phyloP scores from a whole-genome alignment of 2,329 filamentous ascomycete genomes.

The Xylariaceae sp. region DNA sequence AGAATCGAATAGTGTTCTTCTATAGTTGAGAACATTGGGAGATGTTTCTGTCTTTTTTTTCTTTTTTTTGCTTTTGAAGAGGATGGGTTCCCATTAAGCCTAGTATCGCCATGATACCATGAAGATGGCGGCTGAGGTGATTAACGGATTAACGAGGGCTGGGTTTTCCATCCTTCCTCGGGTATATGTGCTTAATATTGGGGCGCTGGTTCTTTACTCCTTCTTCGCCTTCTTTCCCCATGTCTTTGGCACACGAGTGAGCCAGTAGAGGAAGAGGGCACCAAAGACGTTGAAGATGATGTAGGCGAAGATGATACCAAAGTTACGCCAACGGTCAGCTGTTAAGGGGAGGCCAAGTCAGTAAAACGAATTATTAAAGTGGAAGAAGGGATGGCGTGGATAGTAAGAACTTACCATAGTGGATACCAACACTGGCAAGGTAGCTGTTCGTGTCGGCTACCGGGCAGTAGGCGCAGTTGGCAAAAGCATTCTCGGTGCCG shows the following conservation, averaged over 20 bases:
- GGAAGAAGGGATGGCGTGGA: background rate
- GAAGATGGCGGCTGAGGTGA: background rate
- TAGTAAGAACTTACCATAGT: constrained; percentile 35
- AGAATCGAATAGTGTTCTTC: background rate
- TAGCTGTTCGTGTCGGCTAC: constrained; percentile 36
- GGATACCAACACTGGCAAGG: constrained; percentile 36
- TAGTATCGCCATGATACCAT: too few species aligned
- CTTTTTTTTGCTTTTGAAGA: constrained; percentile 5
- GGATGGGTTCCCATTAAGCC: background rate
- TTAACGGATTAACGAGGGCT: background rate
- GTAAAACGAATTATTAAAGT: background rate
- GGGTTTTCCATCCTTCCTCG: background rate
- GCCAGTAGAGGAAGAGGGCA: constrained; percentile 50
- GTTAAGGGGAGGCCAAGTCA: constrained; percentile 9
- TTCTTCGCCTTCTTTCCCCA: constrained; percentile 29
- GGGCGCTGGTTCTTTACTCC: constrained; percentile 12
- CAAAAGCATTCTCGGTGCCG: constrained; percentile 38
- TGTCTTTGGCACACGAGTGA: constrained; percentile 42
- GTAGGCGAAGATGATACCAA: constrained; percentile 50
- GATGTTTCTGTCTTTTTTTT: background rate
- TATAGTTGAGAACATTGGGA: too few species aligned
- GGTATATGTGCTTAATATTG: background rate
- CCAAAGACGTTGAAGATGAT: constrained; percentile 50
- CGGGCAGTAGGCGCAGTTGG: constrained; percentile 42
- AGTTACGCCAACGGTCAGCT: constrained; percentile 51